Percentiles rank a stretch among this genome's conserved stretches.
Conservation (phyloP, 2,329 filamentous ascomycete genomes). For the Bipolaris gigantea region DNA sequence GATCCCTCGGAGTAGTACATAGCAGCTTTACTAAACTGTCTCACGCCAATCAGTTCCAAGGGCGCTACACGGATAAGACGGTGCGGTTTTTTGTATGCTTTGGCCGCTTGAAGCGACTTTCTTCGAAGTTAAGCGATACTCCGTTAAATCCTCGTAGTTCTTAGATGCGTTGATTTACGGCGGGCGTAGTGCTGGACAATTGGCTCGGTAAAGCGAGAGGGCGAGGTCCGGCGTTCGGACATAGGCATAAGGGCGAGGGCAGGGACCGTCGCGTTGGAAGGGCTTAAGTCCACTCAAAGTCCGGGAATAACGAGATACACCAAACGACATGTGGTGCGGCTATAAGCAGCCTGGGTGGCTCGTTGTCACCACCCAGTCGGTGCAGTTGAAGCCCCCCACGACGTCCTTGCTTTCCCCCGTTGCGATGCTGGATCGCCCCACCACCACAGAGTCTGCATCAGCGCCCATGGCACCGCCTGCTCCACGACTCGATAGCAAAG, state of each 20-base stretch:
- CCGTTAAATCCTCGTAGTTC: not conserved
- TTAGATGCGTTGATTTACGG: not conserved
- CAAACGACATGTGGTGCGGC: not conserved
- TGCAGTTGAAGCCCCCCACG: not conserved
- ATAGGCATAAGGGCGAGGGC: not conserved
- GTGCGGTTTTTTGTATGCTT: not conserved
- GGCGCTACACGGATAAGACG: not conserved
- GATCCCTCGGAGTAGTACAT: not conserved
- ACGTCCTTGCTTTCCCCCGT: not conserved
- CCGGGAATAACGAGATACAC: conserved; percentile 16
- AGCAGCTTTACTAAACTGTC: not conserved
- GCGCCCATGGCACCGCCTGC: not conserved
- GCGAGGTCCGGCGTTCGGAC: conserved; percentile 1
- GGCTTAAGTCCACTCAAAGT: conserved; percentile 5
- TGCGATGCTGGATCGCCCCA: not conserved
- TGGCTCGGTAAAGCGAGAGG: not conserved
- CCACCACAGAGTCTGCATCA: not conserved
- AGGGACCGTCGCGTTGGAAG: not conserved
- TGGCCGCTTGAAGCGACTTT: not conserved
- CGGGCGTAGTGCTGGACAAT: not conserved
- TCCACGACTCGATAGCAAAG: not conserved
- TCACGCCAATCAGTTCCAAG: not conserved
- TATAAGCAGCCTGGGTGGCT: conserved; percentile 9
- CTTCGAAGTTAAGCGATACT: not conserved
- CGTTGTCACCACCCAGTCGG: not conserved